Conservation (phyloP, 78 protist species). For the Protostelium mycophagum region DNA sequence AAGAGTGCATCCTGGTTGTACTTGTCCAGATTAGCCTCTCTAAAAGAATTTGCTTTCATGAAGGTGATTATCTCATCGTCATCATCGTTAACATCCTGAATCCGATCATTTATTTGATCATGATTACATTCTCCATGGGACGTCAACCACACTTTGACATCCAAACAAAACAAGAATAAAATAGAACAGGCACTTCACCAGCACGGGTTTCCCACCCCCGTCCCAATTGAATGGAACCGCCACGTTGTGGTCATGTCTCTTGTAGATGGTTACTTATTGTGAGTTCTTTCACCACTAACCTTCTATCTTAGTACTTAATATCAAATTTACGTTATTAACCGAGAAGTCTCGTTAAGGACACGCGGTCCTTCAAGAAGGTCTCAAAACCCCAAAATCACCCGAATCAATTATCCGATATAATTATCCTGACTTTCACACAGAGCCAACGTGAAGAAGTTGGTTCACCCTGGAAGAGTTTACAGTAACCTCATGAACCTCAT, state of each 20-base stretch:
- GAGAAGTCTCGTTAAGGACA: too few relatives aligned
- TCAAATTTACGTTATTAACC: too few relatives aligned
- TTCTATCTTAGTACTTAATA: too few relatives aligned
- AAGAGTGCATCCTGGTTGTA: slow-evolving; percentile 89
- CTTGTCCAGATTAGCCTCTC: slow-evolving; percentile 92
- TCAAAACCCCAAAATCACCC: too few relatives aligned
- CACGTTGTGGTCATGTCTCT: slow-evolving; percentile 92
- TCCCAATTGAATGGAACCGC: slow-evolving; percentile 89
- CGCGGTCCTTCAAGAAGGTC: too few relatives aligned
- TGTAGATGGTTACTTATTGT: slow-evolving; percentile 83
- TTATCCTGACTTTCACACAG: neutral
- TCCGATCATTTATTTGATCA: too few relatives aligned
- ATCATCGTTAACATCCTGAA: too few relatives aligned
- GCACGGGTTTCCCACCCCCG: slow-evolving; percentile 94
- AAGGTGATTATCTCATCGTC: too few relatives aligned
- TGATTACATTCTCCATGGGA: too few relatives aligned
- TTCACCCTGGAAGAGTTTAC: slow-evolving; percentile 69
- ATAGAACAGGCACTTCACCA: slow-evolving; percentile 87
- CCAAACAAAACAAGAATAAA: too few relatives aligned
- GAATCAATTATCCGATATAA: too few relatives aligned
- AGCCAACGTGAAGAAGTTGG: slow-evolving; percentile 45
- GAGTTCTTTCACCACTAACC: neutral
- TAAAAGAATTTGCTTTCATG: slow-evolving; percentile 97
- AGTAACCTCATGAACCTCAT: slow-evolving; percentile 71
- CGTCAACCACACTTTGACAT: too few relatives aligned